Base-by-base conservation (phyloP, 805 yeast genomes). In the Myxozyma neotropica region DNA sequence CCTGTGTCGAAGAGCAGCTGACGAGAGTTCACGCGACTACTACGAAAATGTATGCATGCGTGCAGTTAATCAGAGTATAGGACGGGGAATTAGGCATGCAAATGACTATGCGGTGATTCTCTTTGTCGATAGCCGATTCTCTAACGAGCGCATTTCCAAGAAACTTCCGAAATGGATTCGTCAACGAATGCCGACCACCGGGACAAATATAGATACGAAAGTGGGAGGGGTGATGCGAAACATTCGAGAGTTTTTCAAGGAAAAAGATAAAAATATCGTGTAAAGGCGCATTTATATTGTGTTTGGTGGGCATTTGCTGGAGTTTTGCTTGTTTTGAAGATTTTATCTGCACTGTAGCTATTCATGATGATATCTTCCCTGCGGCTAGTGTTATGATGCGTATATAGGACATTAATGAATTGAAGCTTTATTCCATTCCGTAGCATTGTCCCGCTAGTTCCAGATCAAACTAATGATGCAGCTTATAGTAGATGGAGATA, bases 41-140 rank as follows among this genome's bases (percentile, higher is more conserved):
- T 87, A 88, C 68, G 96, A 91, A 66, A 89, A 88, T 67, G 76
- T 89, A 5, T 91, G 96, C 69, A 87, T 93, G 94, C 83, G 91
- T 53, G 88, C 96, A 0, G 90, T 92, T 0, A 92, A 92, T 70
- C 98, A 92, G 72, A 85, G 96, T 73, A 86, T 93, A 12, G 98
- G 97, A 0, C 80, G 98, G 64, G 89, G 97, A 5, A 92, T 92
- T 40, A 77, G 98, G 61, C 96, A 92, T 71, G 80, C 80, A 26
- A 79, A 81, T 43, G 98, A 93, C 72, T 91, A 88, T 70, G 86
- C 97, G 0, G 80, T 83, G 15, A 86, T 93, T 5, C 83, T 82
- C 66, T 75, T 92, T 40, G 67, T 91, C 15, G 98, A 93, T 71
- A 72, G 72, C 33, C 76, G 97, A 55, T 93, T 81, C 64, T 68